phyloP scores from a whole-genome alignment of 2,329 filamentous ascomycete species.

The Talaromyces sp. region DNA sequence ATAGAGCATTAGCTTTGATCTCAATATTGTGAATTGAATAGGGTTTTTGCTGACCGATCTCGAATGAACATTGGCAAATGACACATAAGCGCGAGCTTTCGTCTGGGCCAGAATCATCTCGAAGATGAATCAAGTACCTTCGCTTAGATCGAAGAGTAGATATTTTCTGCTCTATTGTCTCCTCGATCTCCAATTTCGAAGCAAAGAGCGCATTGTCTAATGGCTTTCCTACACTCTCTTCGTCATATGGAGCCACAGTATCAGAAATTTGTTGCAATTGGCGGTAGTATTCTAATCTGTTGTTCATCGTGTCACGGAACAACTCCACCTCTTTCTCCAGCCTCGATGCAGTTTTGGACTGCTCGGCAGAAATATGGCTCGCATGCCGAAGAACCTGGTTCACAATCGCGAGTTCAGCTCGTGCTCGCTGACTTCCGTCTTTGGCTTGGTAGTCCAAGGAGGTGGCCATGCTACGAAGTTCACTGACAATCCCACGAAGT shows the following conservation, averaged over 20 bases:
- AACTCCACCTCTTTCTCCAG: constrained; percentile 65
- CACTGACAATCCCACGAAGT: constrained; percentile 64
- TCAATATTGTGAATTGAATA: neutral
- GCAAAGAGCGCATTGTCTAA: constrained; percentile 49
- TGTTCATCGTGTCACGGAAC: constrained; percentile 77
- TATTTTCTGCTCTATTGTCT: constrained; percentile 54
- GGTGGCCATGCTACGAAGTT: constrained; percentile 61
- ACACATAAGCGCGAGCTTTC: constrained; percentile 67
- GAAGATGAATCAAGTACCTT: constrained; percentile 64
- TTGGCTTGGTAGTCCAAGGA: constrained; percentile 56
- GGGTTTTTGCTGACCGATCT: constrained; percentile 61
- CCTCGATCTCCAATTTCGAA: constrained; percentile 43
- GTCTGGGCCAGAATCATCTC: constrained; percentile 58
- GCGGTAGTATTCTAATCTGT: constrained; percentile 81
- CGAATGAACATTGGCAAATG: constrained; percentile 76
- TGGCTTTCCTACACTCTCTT: constrained; percentile 51
- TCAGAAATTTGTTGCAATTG: constrained; percentile 91
- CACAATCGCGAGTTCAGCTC: constrained; percentile 62
- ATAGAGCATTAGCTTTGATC: neutral
- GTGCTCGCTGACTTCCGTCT: constrained; percentile 52
- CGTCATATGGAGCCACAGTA: constrained; percentile 71
- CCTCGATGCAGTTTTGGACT: constrained; percentile 47
- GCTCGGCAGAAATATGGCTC: constrained; percentile 48
- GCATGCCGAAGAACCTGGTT: constrained; percentile 59
- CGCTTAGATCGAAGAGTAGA: constrained; percentile 65